A percentile compares a stretch with the other conserved stretches of the same genome.
Evolutionary conservation across 2,329 filamentous ascomycete genomes (phyloP).

Genomic region (Fusarium irregulare): DNA sequence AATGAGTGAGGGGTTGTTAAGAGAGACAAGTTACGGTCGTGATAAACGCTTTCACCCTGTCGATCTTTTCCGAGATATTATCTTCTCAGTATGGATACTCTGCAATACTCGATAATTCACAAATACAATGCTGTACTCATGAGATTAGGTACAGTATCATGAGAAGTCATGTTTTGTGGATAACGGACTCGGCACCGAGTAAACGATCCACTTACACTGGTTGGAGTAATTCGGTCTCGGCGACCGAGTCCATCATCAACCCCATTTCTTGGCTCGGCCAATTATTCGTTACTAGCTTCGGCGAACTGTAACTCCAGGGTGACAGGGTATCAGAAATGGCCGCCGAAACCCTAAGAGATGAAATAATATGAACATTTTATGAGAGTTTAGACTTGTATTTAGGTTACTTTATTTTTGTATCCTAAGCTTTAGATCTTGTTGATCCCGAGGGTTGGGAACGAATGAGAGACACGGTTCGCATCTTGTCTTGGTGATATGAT

Average conservation of each 20-base stretch:
- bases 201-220: constrained; percentile 21
- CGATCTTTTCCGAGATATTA: not conserved
- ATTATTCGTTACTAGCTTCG: not conserved
- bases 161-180: not conserved
- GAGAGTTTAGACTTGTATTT: not conserved
- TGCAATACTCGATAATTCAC: not conserved
- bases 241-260: constrained; percentile 23
- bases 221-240: constrained; percentile 20
- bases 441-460: fast-evolving
- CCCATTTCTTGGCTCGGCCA: not conserved
- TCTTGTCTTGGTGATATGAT: not conserved
- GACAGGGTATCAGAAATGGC: not conserved
- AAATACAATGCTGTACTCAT: not conserved
- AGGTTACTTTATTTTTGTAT: not conserved
- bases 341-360: not conserved
- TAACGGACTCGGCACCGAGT: constrained; percentile 29
- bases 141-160: not conserved
- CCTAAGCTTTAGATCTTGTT: not conserved
- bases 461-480: not conserved
- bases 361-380: not conserved
- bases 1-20: not conserved
- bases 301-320: too few relatives aligned
- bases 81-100: too few relatives aligned
- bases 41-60: not conserved
- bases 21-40: not conserved